Evolutionary conservation across 169 alveolate species (phyloP).

Genomic region (Plasmodium falciparum): DNA sequence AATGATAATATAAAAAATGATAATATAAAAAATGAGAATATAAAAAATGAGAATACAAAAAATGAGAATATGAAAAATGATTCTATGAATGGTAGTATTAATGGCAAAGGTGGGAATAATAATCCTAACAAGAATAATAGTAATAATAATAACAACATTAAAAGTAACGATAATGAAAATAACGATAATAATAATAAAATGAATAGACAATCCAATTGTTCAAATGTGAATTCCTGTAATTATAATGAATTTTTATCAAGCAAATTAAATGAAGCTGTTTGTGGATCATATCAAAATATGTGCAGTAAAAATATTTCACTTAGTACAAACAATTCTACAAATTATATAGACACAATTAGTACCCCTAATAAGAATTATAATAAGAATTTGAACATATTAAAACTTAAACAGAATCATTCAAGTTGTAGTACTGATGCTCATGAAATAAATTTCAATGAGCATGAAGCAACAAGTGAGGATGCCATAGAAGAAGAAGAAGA

Average conservation of each 20-base stretch:
- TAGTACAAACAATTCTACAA: slow-evolving; percentile 3
- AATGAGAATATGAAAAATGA: background rate
- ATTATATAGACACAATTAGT: background rate
- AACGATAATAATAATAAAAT: too few species aligned
- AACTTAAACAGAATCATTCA: slow-evolving; percentile 45
- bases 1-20: too few species aligned
- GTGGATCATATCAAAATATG: background rate
- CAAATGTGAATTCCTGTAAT: background rate
- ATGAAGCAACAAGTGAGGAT: slow-evolving; percentile 53
- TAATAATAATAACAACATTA: too few species aligned
- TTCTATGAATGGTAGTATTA: background rate
- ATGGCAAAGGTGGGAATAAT: background rate
- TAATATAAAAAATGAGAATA: too few species aligned
- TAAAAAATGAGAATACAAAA: too few species aligned
- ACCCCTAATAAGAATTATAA: slow-evolving; percentile 4
- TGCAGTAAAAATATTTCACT: background rate
- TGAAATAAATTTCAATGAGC: slow-evolving; percentile 44
- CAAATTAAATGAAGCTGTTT: background rate
- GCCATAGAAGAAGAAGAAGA: slow-evolving; percentile 52
- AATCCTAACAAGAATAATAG: background rate
- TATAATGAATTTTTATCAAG: slow-evolving; percentile 2
- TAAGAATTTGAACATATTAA: slow-evolving; percentile 15
- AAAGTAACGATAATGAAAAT: too few species aligned
- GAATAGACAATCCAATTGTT: background rate
- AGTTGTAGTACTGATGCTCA: slow-evolving; percentile 66